Base-by-base conservation (phyloP, 805 yeast genomes). In the Brettanomyces sp. region DNA sequence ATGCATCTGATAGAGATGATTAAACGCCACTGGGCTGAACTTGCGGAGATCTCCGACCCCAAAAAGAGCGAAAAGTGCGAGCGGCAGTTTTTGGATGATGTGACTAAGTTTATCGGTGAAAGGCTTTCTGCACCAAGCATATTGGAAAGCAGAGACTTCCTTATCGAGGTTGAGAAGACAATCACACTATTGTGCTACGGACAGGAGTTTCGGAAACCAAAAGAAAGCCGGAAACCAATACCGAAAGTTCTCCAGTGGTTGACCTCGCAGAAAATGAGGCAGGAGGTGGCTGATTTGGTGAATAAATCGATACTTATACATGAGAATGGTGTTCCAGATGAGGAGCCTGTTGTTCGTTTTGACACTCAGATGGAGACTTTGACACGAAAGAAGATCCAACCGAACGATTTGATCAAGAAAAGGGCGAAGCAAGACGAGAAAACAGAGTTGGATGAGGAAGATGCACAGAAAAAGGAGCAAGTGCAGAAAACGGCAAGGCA, bases 1-100 rank as follows among this genome's bases (percentile, higher is more conserved):
- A 66, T 88, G 51, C 83, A 82, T 55, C 67, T 90, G 52, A 80
- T 88, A 35, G 96, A 90, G 62, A 79, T 85, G 77, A 87, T 89
- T 35, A 65, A 91, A 36, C 58, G 58, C n/a, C 77, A 79, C 39
- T 66, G 69, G 9, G 18, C 39, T 5, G 24, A 12, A 2, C 36
- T 28, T 28, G 11, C 9, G n/a, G 32, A 23, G 4, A 12, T 30
- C 42, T 52, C 55, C 21, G 49, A 57, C 11, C 53, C 61, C 35
- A 54, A 13, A 48, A 18, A 35, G 22, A 35, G 37, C 14, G 55
- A 47, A 3, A 59, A 46, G 13, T 61, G 62, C 40, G 78, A 77
- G 36, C 68, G 70, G 45, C 58, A 62, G 25, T 83, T 82, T 51
- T 69, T 83, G 38, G 62, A 74, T 46, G 68, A 64, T 13, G 71